Evolutionary conservation across 192 early-diverging fungal genomes (phyloP), one percentile per base, ranked within the genome.

Genomic region (Backusella macrospora): DNA sequence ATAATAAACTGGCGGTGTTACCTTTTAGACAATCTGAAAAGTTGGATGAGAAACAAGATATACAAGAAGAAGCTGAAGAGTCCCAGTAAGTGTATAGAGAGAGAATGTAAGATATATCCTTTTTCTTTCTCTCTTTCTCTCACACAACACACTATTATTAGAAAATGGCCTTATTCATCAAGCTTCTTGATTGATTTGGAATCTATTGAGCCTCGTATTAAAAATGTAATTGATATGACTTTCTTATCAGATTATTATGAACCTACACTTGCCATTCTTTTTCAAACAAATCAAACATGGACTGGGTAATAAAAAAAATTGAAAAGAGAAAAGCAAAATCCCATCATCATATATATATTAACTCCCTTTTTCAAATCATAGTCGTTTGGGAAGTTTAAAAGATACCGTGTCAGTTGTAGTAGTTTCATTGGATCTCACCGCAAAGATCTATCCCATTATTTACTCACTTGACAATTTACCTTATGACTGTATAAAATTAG

Each of bases 211-310:
- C 74, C 79, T 43, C 79, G 77, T 62, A 88, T 98, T 68, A 86
- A 90, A 62, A 91, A 93, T 59, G 87, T 99, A 0, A 90, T 93
- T 46, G 97, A 99, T 68, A 91, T 96, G 87, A 89, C 82, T 1
- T 99, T 99, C 71, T 85, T 99, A 40, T 79, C 92, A 65, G 97
- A 93, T 38, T 99, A 95, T 65, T 86, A 94, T 55, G 95, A 96
- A 77, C 98, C 98, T 5, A 97, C 96, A 8, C 85, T 99, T 37
- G 96, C 95, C 0, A 93, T 99, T 73, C 82, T 99, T 70, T 98
- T 93, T 78, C 92, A 98, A 79, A 83, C 94, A 18, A 80, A 86
- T 49, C 90, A 92, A 47, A 93, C 93, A 23, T 98, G 96, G 96
- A 87, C 95, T 3, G 95, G 95, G 83, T 91, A 90, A 69, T 80